Percentiles rank a stretch among this genome's conserved stretches.
Conservation (phyloP, 768 basidiomycete genomes). For the Zangia roseola region DNA sequence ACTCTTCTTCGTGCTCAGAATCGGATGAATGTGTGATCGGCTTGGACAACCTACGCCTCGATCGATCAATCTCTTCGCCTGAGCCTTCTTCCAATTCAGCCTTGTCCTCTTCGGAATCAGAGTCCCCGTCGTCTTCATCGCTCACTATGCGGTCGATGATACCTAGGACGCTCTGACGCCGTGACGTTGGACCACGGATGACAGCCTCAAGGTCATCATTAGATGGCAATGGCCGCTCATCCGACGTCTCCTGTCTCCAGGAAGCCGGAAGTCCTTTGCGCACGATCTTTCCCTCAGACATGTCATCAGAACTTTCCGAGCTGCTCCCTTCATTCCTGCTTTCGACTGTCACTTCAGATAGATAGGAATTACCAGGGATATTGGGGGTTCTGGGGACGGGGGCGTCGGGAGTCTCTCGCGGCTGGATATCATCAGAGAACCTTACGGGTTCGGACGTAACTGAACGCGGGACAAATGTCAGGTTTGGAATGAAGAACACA, state of each 20-base stretch:
- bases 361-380: constrained; percentile 31
- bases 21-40: constrained; percentile 33
- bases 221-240: constrained; percentile 1
- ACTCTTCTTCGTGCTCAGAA: constrained; percentile 32
- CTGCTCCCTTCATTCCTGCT: constrained; percentile 40
- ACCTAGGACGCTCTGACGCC: constrained; percentile 19
- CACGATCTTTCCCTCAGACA: constrained; percentile 17
- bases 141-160: constrained; percentile 32
- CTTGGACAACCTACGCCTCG: constrained; percentile 33
- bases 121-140: constrained; percentile 33
- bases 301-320: constrained; percentile 34
- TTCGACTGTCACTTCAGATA: constrained; percentile 38
- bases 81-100: constrained; percentile 42
- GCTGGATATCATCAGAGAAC: constrained; percentile 1
- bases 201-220: constrained; percentile 39
- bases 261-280: constrained; percentile 5
- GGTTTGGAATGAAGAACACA: neutral
- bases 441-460: constrained; percentile 1
- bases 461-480: constrained; percentile 12
- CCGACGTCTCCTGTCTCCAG: neutral
- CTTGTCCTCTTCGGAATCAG: constrained; percentile 40
- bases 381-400: constrained; percentile 13
- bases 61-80: constrained; percentile 32
- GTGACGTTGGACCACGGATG: constrained; percentile 39
- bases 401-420: neutral